Evolutionary conservation across 768 basidiomycete species (phyloP), one percentile per base, ranked within the genome.

Genomic region (Naganishia randhawae): DNA sequence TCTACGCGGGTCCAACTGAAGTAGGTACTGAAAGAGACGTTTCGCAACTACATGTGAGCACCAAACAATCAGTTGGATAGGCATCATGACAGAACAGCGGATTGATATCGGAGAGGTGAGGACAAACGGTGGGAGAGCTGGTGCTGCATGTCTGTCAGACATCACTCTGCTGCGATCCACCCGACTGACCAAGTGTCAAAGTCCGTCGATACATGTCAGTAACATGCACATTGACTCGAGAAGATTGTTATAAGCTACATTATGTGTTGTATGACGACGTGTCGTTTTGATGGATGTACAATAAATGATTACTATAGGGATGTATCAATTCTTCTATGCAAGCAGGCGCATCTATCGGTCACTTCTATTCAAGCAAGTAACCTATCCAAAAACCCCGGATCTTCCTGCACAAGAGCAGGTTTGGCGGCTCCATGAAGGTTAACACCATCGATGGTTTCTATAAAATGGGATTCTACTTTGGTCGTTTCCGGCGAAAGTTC

Each of bases 381-480:
- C 27, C n/a, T 35, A 25, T 35, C 37, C 57, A 61, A 42, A 22
- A 61, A 61, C 10, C 29, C 35, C 9, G 57, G 9, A n/a, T 61
- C 57, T 29, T 61, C 57, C 11, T 5, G n/a, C 17, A 61, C 57
- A n/a, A 61, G 57, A n/a, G 57, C 57, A 39, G 57, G 57, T 35
- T 55, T 55, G 10, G 22, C 33, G 29, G 54, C 32, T 55, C n/a
- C 35, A 35, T 13, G 27, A 16, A 22, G 35, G 7, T 17, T 11
- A 39, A 39, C 22, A 13, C 41, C n/a, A 14, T 61, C 57, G 11
- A n/a, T 31, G 54, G 31, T 19, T 22, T 55, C 54, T 32, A 55
- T 35, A 22, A 35, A 35, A 13, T 17, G 54, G n/a, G 35, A 35
- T 9, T 55, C 32, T 35, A 55, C 37, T 35, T 61, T 61, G 39